Conservation (phyloP, 345 rosid genomes). For the Camelina laxa region DNA sequence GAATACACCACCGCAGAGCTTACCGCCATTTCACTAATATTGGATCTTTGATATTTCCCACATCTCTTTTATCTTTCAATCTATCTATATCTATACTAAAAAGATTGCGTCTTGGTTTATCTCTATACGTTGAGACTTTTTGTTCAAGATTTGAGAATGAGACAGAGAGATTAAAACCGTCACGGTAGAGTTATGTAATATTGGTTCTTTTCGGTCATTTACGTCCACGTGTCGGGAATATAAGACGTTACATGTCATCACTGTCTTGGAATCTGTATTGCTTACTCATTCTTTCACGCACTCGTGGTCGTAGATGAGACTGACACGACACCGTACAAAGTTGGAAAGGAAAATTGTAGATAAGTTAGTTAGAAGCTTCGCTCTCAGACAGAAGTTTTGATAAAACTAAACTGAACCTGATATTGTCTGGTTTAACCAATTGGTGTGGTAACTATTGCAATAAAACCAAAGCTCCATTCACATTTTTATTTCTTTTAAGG, state of each 20-base stretch:
- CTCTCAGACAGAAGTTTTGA: background rate
- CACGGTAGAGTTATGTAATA: conserved; percentile 30
- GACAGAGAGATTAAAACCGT: conserved; percentile 22
- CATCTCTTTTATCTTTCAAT: conserved; percentile 12
- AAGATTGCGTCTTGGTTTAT: conserved; percentile 36
- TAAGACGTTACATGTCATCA: background rate
- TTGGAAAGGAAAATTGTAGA: background rate
- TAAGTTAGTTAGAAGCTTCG: background rate
- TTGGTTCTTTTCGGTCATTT: background rate
- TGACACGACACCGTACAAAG: conserved; percentile 29
- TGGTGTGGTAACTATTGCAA: background rate
- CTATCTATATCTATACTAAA: conserved; percentile 3
- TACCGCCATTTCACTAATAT: conserved; percentile 40
- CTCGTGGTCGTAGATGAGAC: conserved; percentile 21
- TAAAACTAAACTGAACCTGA: background rate
- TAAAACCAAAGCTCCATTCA: background rate
- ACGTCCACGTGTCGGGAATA: conserved; percentile 2
- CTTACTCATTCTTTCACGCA: conserved; percentile 24
- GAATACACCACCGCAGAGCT: conserved; percentile 27
- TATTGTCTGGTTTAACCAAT: background rate
- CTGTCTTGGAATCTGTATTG: background rate
- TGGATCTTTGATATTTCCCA: conserved; percentile 17
- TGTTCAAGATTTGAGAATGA: background rate
- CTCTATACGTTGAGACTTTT: conserved; percentile 33
- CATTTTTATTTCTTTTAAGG: too few relatives aligned